These are phyloP conservation scores for Chaetomium sp. DNA, from an alignment of 2,329 filamentous ascomycete genomes.

Conservation along the genomic window DNA sequence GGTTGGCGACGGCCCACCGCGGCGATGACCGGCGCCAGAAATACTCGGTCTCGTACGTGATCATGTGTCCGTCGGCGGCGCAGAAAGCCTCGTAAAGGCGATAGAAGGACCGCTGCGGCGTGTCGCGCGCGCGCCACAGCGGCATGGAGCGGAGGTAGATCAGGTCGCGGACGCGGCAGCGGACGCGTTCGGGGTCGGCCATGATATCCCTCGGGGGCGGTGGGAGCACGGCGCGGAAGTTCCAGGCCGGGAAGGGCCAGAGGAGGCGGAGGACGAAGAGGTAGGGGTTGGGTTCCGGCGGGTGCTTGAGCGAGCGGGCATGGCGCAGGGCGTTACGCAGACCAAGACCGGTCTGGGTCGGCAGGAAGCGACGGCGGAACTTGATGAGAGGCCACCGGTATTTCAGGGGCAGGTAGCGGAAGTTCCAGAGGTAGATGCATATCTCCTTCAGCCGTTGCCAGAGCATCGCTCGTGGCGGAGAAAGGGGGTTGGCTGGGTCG, in stretches of 20 bases:
- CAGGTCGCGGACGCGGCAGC: constrained; percentile 16
- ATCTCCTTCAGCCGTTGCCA: constrained; percentile 6
- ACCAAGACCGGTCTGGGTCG: constrained; percentile 7
- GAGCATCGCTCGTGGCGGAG: background rate
- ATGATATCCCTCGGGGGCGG: constrained; percentile 17
- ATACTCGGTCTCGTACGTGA: constrained; percentile 23
- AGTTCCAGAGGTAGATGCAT: constrained; percentile 16
- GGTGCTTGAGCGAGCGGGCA: constrained; percentile 17
- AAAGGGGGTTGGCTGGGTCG: background rate
- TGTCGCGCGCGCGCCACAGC: constrained; percentile 20
- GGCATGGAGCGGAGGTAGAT: constrained; percentile 20
- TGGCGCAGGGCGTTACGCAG: constrained; percentile 11
- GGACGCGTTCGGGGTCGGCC: constrained; percentile 5
- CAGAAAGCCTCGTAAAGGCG: constrained; percentile 21
- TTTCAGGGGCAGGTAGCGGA: constrained; percentile 17
- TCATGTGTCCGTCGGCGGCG: constrained; percentile 15
- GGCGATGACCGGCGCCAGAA: constrained; percentile 16
- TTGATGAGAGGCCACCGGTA: constrained; percentile 18
- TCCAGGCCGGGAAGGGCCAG: constrained; percentile 17
- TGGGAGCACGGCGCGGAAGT: constrained; percentile 15
- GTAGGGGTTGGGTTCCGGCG: constrained; percentile 13
- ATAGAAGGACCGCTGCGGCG: constrained; percentile 12
- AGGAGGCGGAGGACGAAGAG: constrained; percentile 17
- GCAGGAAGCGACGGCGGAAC: constrained; percentile 13
- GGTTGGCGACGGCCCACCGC: constrained; percentile 13